Percentiles rank a stretch among this genome's conserved stretches.
Conservation (phyloP, 805 yeast species). For the Saccharomycopsis fermentans region DNA sequence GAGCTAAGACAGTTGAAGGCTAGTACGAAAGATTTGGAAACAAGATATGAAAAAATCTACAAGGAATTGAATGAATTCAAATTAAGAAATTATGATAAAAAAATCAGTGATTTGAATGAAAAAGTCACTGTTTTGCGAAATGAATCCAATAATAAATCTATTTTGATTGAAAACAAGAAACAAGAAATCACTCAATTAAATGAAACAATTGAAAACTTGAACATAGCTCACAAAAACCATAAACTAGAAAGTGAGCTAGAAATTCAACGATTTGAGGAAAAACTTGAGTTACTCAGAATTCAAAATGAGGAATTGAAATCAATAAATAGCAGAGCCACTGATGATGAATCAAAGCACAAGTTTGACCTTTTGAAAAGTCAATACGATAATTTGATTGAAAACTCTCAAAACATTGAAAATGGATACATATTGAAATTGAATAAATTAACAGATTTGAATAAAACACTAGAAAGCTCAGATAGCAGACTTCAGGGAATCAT, state of each 20-base stretch:
- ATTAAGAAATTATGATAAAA: conserved; percentile 16
- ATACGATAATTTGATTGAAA: conserved; percentile 64
- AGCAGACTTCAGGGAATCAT: conserved; percentile 16
- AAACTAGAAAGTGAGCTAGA: conserved; percentile 32
- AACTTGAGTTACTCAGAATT: conserved; percentile 57
- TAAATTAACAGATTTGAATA: conserved; percentile 35
- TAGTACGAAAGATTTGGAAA: conserved; percentile 10
- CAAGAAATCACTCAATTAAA: conserved; percentile 26
- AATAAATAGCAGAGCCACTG: neutral
- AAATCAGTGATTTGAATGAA: conserved; percentile 7
- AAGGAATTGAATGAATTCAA: conserved; percentile 20
- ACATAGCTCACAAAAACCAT: conserved; percentile 22
- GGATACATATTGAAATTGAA: conserved; percentile 42
- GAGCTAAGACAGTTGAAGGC: conserved; percentile 33
- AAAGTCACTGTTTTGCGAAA: conserved; percentile 1
- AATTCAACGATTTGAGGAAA: conserved; percentile 50
- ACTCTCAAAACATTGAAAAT: conserved; percentile 76
- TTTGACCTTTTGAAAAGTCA: conserved; percentile 44
- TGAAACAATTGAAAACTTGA: conserved; percentile 23
- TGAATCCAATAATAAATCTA: conserved; percentile 16
- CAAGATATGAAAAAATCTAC: conserved; percentile 14
- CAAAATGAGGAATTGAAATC: conserved; percentile 40
- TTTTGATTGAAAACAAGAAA: conserved; percentile 25
- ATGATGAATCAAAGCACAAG: neutral
- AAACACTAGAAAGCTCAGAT: conserved; percentile 27